Conservation (phyloP, 108 stramenopile species). For the Heterococcus sp. region DNA sequence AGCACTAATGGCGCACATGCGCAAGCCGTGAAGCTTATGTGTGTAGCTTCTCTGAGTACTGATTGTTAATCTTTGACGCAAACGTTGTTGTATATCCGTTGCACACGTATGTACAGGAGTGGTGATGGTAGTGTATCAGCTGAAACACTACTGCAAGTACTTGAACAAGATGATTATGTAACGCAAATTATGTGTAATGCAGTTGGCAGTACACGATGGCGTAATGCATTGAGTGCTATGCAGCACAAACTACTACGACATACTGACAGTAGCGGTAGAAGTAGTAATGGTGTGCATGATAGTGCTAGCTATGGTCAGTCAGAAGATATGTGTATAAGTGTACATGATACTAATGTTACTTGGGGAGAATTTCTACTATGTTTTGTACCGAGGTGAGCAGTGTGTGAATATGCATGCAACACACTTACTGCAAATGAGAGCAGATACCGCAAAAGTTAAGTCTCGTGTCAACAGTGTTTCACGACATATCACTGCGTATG, state of each 20-base stretch:
- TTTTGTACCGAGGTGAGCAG: constrained; percentile 8
- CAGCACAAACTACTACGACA: not conserved
- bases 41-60: constrained; percentile 23
- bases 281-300: too few species aligned
- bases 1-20: too few species aligned
- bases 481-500: too few species aligned
- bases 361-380: constrained; percentile 41
- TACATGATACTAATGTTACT: too few species aligned
- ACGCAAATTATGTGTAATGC: not conserved
- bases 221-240: not conserved
- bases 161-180: not conserved
- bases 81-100: constrained; percentile 23
- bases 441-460: too few species aligned
- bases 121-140: not conserved
- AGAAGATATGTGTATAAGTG: too few species aligned
- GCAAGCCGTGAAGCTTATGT: too few species aligned
- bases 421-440: too few species aligned
- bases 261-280: too few species aligned
- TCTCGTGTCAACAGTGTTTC: too few species aligned
- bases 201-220: not conserved
- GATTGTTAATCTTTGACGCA: constrained; percentile 35
- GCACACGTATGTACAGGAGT: constrained; percentile 8
- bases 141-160: not conserved
- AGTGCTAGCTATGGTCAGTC: too few species aligned
- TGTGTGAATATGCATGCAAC: not conserved